Evolutionary conservation across 2,329 filamentous ascomycete genomes (phyloP).

Genomic region (Macrophomina tecta): DNA sequence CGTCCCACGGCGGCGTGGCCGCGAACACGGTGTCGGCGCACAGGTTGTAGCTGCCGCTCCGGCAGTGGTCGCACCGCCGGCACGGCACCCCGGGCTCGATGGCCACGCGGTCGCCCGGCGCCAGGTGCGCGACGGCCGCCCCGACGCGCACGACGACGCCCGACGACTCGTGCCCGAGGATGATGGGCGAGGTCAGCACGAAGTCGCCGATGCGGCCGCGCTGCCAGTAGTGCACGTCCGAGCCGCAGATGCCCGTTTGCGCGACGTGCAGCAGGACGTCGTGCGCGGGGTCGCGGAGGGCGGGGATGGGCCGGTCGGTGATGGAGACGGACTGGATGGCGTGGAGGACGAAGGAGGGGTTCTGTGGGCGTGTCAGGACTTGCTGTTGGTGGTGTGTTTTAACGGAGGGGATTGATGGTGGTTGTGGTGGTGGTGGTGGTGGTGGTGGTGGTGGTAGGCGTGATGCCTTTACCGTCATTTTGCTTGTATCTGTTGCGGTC

Average conservation of each 20-base stretch:
- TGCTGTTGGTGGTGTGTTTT: not conserved
- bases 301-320: conserved; percentile 51
- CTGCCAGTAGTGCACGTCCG: conserved; percentile 31
- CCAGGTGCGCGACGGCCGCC: conserved; percentile 30
- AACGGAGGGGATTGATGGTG: not conserved
- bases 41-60: conserved; percentile 30
- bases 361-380: conserved; percentile 35
- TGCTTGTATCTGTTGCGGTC: conserved; percentile 2
- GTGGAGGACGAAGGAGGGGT: conserved; percentile 56
- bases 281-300: conserved; percentile 30
- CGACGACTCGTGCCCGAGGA: conserved; percentile 34
- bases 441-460: not conserved
- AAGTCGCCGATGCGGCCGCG: conserved; percentile 31
- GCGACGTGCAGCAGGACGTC: conserved; percentile 29
- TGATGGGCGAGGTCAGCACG: conserved; percentile 30
- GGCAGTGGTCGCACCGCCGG: conserved; percentile 30
- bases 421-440: no score
- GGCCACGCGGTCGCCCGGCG: conserved; percentile 34
- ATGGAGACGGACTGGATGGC: conserved; percentile 53
- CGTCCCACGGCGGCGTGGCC: conserved; percentile 35
- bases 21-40: conserved; percentile 31
- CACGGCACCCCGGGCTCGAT: conserved; percentile 35
- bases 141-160: conserved; percentile 31
- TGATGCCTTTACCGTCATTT: not conserved
- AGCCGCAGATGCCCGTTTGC: conserved; percentile 32